These are phyloP conservation scores for Rhynchosporium agropyri DNA, from an alignment of 2,329 filamentous ascomycete species.

Conservation along the genomic window DNA sequence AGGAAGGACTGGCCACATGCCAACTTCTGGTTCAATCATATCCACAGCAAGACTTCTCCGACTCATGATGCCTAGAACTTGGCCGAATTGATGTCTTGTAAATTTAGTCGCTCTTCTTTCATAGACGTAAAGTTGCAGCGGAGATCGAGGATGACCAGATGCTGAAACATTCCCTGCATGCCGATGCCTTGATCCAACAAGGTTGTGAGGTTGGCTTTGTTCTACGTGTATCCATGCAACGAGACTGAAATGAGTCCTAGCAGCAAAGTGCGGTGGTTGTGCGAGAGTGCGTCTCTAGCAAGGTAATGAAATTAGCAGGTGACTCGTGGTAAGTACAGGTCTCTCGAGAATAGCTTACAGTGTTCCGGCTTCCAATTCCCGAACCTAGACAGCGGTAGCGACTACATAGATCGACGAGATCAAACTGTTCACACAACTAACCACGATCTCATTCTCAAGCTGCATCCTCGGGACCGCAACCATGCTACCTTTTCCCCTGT, in stretches of 20 bases:
- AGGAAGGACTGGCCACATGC: neutral
- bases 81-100: neutral
- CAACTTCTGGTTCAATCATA: neutral
- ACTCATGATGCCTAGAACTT: neutral
- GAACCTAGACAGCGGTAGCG: neutral
- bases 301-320: neutral
- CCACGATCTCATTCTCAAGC: no score
- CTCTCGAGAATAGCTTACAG: neutral
- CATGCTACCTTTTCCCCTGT: no score
- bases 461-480: no score
- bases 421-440: neutral
- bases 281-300: neutral
- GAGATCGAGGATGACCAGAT: neutral
- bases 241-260: neutral
- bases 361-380: neutral
- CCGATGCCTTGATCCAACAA: neutral
- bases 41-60: neutral
- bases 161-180: neutral
- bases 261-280: neutral
- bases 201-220: neutral
- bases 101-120: slow-evolving; percentile 2
- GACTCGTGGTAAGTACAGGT: no score
- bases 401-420: neutral
- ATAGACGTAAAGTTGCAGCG: neutral
- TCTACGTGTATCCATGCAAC: neutral